Evolutionary conservation across 2,329 filamentous ascomycete species (phyloP).

Genomic region (Calonectria hongkongensis): DNA sequence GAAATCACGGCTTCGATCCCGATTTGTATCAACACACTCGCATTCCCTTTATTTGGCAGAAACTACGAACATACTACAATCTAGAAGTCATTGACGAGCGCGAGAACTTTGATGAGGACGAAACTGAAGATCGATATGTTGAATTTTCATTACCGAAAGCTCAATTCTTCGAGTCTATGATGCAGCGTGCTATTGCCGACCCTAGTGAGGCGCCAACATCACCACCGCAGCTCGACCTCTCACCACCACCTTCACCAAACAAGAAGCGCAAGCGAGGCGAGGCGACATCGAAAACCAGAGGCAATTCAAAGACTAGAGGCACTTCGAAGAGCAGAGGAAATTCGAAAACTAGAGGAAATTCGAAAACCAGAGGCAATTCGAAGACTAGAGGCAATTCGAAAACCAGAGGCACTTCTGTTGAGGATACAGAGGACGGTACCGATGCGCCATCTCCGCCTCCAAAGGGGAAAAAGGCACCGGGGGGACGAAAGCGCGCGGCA

Average conservation of each 20-base stretch:
- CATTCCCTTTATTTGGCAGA: conserved; percentile 93
- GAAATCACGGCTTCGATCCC: conserved; percentile 86
- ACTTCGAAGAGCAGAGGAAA: conserved; percentile 61
- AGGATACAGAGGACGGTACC: conserved; percentile 69
- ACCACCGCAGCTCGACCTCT: conserved; percentile 67
- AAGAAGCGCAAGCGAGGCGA: conserved; percentile 69
- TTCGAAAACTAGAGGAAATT: conserved; percentile 51
- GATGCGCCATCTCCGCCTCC: conserved; percentile 60
- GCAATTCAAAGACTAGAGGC: conserved; percentile 56
- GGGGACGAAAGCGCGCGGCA: conserved; percentile 66
- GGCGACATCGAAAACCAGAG: conserved; percentile 61
- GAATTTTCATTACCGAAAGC: conserved; percentile 77
- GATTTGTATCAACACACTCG: conserved; percentile 85
- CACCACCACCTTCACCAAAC: conserved; percentile 56
- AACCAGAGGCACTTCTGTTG: conserved; percentile 65
- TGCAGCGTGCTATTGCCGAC: conserved; percentile 66
- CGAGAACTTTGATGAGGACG: conserved; percentile 79
- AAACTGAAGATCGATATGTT: conserved; percentile 76
- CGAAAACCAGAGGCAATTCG: conserved; percentile 64
- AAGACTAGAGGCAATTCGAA: conserved; percentile 50
- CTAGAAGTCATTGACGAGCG: conserved; percentile 90
- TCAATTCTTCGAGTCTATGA: conserved; percentile 68
- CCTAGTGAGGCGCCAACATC: conserved; percentile 69
- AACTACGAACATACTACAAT: conserved; percentile 89
- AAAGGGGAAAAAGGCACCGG: conserved; percentile 64